Evolutionary conservation across 345 rosid species (phyloP), one percentile per base, ranked within the genome.

Genomic region (Citrus sp.): DNA sequence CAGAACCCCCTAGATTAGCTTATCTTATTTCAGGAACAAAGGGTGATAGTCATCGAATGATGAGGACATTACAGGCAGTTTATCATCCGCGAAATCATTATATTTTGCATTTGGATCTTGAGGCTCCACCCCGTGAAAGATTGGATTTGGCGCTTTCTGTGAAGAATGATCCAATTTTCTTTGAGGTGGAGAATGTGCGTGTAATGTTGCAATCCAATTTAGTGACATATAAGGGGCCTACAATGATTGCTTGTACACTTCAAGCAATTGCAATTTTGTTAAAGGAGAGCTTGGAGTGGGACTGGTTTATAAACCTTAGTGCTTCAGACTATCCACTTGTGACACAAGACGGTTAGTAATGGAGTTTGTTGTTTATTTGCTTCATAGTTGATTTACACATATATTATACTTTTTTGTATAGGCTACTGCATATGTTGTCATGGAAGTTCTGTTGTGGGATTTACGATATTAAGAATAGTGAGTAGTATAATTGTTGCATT

Each of bases 21-120:
- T 95, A 93, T 87, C 87, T 95, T 49, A 92, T 95, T 79, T 95
- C 98, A 0, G 98, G 98, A 37, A 95, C 98, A 18, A 95, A 93
- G 84, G 98, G 98, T 7, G 98, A 95, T 83, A 90, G 92, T 79
- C 93, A 87, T 74, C 92, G 98, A 81, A 87, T 95, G 94, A 81
- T 95, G 93, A 92, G 98, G 85, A 95, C 98, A 27, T 86, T 95
- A 80, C 95, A 93, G 80, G 98, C 95, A 22, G 95, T 95, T 37
- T 95, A 93, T 80, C 98, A 95, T 82, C 98, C 98, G 0, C 89
- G 98, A 80, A 95, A 95, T 83, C 98, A 93, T 86, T 95, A 95
- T 80, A 92, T 95, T 79, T 83, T 95, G 63, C 98, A 93, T 84
- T 85, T 93, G 87, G 98, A 95, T 85, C 96, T 95, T 12, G 98